Percentiles rank a stretch among this genome's conserved stretches.
These are phyloP conservation scores for Suhomyces anneliseae DNA, from an alignment of 1,139 yeast species.

Conservation along the genomic window DNA sequence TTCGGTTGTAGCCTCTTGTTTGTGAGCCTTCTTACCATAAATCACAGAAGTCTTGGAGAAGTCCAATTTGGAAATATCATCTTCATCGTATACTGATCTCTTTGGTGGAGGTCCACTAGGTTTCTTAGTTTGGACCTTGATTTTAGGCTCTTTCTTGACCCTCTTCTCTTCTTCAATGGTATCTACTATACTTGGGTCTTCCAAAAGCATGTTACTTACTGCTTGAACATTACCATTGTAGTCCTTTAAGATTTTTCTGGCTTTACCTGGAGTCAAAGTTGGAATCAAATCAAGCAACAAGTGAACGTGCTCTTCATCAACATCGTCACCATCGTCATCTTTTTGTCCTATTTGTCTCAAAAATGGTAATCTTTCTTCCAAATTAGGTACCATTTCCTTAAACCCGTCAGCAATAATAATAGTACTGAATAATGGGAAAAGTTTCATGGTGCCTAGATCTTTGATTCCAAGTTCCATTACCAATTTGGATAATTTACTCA, in stretches of 20 bases:
- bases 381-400: conserved; percentile 47
- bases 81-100: conserved; percentile 31
- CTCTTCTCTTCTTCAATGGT: conserved; percentile 14
- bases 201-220: conserved; percentile 61
- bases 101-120: conserved; percentile 6
- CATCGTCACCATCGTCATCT: conserved; percentile 13
- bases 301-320: conserved; percentile 40
- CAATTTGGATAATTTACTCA: conserved; percentile 40
- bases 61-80: conserved; percentile 27
- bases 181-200: conserved; percentile 49
- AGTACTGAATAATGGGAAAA: conserved; percentile 56
- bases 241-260: conserved; percentile 46
- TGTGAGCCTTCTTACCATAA: conserved; percentile 22
- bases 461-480: conserved; percentile 47
- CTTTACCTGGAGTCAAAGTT: conserved; percentile 43
- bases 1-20: conserved; percentile 17
- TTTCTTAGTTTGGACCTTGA: not conserved
- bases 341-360: conserved; percentile 22
- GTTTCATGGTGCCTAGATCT: conserved; percentile 38
- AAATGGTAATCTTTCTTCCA: conserved; percentile 49
- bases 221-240: conserved; percentile 55
- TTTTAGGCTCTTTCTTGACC: conserved; percentile 4
- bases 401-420: conserved; percentile 48
- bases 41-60: conserved; percentile 17
- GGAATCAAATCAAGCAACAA: conserved; percentile 63